These are phyloP conservation scores for Suillus lakei DNA, from an alignment of 768 basidiomycete species.

Conservation along the genomic window DNA sequence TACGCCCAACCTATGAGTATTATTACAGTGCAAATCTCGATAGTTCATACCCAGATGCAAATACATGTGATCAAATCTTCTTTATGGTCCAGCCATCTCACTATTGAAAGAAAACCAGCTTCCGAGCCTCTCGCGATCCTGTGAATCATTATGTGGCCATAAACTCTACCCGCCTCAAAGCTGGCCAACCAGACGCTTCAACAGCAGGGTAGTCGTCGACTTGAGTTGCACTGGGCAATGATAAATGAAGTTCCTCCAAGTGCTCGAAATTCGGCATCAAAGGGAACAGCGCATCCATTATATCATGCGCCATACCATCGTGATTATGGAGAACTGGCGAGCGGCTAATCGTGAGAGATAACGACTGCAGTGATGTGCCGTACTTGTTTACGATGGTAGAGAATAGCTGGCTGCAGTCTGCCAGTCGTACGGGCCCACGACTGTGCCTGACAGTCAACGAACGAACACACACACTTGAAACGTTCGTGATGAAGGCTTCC, in stretches of 20 bases:
- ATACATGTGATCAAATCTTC: not conserved
- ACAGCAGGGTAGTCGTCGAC: not conserved
- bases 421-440: slow-evolving; percentile 4
- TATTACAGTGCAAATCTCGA: slow-evolving; percentile 16
- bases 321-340: slow-evolving; percentile 5
- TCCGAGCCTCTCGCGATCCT: not conserved
- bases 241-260: slow-evolving; percentile 7
- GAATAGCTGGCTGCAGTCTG: not conserved
- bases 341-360: slow-evolving; percentile 6
- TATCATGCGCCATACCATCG: slow-evolving; percentile 5
- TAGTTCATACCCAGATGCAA: slow-evolving; percentile 15
- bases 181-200: slow-evolving; percentile 4
- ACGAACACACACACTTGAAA: not conserved
- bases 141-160: slow-evolving; percentile 5
- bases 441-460: slow-evolving; percentile 1
- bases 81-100: not conserved
- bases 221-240: slow-evolving; percentile 2
- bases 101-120: not conserved
- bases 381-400: slow-evolving; percentile 1
- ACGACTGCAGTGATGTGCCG: not conserved
- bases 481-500: not conserved
- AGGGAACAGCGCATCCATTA: slow-evolving; percentile 5
- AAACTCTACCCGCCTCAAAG: not conserved
- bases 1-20: slow-evolving; percentile 46
- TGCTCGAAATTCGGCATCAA: slow-evolving; percentile 7